Conservation (phyloP, 2,329 filamentous ascomycete genomes). For the Chaetomium globosum region DNA sequence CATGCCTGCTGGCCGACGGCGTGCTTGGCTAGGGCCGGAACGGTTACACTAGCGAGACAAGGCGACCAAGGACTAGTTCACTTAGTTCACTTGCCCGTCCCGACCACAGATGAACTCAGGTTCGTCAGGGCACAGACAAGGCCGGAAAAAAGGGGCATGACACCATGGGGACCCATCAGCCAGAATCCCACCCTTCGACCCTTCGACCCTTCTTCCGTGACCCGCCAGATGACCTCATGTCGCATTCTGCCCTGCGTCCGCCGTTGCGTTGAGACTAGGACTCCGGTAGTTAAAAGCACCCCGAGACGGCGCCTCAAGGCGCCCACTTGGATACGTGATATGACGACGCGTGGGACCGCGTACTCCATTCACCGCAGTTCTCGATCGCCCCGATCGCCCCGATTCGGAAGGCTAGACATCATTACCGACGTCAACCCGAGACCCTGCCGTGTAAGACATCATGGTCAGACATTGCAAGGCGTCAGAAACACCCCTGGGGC, state of each 20-base stretch:
- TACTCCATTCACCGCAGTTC: background rate
- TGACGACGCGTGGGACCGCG: background rate
- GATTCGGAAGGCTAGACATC: background rate
- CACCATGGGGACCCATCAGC: background rate
- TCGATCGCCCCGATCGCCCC: background rate
- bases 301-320: no score
- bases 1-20: background rate
- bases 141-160: background rate
- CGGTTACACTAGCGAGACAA: background rate
- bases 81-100: no score
- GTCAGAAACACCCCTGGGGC: background rate
- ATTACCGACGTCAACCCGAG: background rate
- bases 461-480: background rate
- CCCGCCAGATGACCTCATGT: slow-evolving; percentile 23
- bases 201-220: background rate
- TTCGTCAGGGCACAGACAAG: background rate
- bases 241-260: slow-evolving; percentile 10
- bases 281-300: background rate
- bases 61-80: no score
- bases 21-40: background rate
- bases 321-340: background rate
- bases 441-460: background rate
- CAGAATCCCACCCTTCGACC: background rate
- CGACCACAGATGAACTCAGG: background rate
- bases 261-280: background rate